Evolutionary conservation across 345 rosid species (phyloP), one percentile per base, ranked within the genome.

Genomic region (Salix viminalis): DNA sequence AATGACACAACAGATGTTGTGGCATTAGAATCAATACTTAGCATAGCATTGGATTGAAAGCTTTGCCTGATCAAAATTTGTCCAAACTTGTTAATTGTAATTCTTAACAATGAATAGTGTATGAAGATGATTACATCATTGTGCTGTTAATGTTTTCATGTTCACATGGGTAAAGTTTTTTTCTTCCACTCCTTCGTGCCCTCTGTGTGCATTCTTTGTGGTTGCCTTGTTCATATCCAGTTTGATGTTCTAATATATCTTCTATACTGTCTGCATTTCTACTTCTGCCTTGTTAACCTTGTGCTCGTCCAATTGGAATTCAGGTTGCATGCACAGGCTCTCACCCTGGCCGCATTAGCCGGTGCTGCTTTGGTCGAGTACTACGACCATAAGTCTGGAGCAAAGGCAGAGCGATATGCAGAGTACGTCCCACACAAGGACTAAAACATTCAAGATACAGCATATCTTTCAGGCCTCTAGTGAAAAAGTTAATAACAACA

Each of bases 321-420:
- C 88, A 93, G 99, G 97, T 82, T 96, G 79, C 96, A 96, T 8
- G 99, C 99, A 0, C 97, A 96, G 85, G 98, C 94, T 12, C 84
- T 96, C 65, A 93, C 97, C 0, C 86, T 96, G 70, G 97, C 94
- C 15, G 98, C 99, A 12, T 80, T 96, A 7, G 97, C 91, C 39
- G 99, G 99, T 70, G 98, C 97, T 79, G 99, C 97, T 0, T 83
- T 80, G 14, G 98, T 91, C 0, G 99, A 96, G 83, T 93, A 88
- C 87, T 90, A 89, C 28, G 99, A 96, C 70, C 98, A 87, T 76
- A 87, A 85, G 60, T 54, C 83, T 16, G 90, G 88, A 74, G 66
- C 80, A 2, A 84, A 92, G 83, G 76, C 76, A 21, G 91, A 91
- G 7, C 86, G 85, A 6, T 89, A 87, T 60, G 82, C 95, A 0